These are phyloP conservation scores for Epichloe amarillans DNA, from an alignment of 2,329 filamentous ascomycete genomes.

Conservation along the genomic window DNA sequence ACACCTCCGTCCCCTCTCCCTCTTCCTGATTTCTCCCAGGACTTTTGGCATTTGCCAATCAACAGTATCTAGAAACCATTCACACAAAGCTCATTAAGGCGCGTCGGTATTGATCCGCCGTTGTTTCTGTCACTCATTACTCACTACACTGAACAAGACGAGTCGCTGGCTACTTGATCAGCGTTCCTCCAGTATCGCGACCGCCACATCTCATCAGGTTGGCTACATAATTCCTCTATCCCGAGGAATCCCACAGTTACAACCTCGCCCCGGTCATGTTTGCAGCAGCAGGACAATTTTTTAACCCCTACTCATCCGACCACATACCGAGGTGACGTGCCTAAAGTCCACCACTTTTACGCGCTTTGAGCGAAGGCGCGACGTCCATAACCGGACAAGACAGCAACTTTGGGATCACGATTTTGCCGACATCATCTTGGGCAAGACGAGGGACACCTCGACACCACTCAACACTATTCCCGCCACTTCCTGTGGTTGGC, in stretches of 20 bases:
- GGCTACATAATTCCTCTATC: conserved; percentile 15
- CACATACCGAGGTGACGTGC: conserved; percentile 49
- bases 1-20: conserved; percentile 10
- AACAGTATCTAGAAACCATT: conserved; percentile 9
- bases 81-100: conserved; percentile 9
- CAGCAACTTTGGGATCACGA: neutral
- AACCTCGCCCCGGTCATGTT: conserved; percentile 35
- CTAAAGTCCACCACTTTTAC: conserved; percentile 29
- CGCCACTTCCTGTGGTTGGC: conserved; percentile 8
- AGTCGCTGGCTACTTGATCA: conserved; percentile 16
- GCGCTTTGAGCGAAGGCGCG: conserved; percentile 8
- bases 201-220: conserved; percentile 17
- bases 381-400: neutral
- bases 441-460: conserved; percentile 1
- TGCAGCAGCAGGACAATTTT: conserved; percentile 38
- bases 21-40: conserved; percentile 11
- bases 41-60: conserved; percentile 28
- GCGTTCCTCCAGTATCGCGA: conserved; percentile 14
- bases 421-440: neutral
- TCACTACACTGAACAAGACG: neutral
- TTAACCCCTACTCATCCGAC: conserved; percentile 44
- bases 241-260: conserved; percentile 18
- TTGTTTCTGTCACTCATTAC: conserved; percentile 14
- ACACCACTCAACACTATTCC: neutral
- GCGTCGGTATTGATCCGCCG: conserved; percentile 14